Base-by-base conservation (phyloP, 768 basidiomycete species). In the Arthromyces matolae region DNA sequence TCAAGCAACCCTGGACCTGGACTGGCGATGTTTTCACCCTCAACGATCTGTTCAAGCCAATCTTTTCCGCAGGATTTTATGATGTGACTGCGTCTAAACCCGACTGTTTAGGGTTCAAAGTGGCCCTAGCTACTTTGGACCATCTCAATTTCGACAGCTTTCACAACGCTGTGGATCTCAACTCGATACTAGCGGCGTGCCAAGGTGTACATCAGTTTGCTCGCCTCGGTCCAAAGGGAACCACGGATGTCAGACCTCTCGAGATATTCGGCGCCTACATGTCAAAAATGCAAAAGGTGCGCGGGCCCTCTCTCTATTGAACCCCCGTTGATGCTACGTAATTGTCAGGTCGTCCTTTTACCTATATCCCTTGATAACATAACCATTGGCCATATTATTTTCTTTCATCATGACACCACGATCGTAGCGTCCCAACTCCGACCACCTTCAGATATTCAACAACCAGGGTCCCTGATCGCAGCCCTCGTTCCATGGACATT, bases 1-100 rank as follows among this genome's bases (percentile, higher is more conserved):
- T 32, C 69, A 69, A 18, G 80, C 34, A 79, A 58, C 77, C 77
- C 44, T 88, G 79, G 79, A 80, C 71, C 52, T 87, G 86, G 86
- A 65, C 71, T 29, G 85, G 84, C 19, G 65, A 76, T 18, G 65
- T 86, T 23, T 70, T 72, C 45, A 68, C 77, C 18, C 68, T 67
- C 10, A 62, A 60, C 4, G 66, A 65, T 18, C 62, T 64, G 19
- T 60, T 69, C 22, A 71, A 80, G 45, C 63, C 63, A 6, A 54
- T 83, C 0, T 83, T 83, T 64, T 67, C 76, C 28, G 71, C 79
- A 24, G 60, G 58, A 2, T 63, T 87, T 35, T 62, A 65, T 42
- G 78, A 83, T 29, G 58, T 71, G 3, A 69, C 71, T 8, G 71
- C 75, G 20, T 65, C 65, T 12, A 56, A 63, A 16, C 45, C 62